These are phyloP conservation scores for Capsaspora owczarzaki DNA, from an alignment of 78 protist genomes.

Conservation along the genomic window DNA sequence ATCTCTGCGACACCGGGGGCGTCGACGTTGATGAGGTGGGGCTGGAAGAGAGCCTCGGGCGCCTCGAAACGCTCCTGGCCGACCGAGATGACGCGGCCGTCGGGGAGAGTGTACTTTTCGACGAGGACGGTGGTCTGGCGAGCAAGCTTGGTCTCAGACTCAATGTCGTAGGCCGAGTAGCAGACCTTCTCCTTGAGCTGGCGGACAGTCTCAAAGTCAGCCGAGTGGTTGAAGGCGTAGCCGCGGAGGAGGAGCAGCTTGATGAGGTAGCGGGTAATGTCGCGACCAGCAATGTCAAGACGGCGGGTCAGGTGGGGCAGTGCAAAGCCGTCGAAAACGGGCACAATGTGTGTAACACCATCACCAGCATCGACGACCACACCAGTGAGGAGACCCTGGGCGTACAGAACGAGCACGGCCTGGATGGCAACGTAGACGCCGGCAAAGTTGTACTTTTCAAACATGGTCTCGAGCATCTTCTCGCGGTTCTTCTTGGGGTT, in stretches of 20 bases:
- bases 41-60: constrained; percentile 97
- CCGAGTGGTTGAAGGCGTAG: constrained; percentile 91
- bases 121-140: constrained; percentile 92
- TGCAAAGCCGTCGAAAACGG: constrained; percentile 94
- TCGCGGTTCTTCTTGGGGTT: constrained; percentile 67
- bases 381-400: constrained; percentile 87
- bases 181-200: constrained; percentile 94
- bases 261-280: constrained; percentile 87
- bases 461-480: constrained; percentile 82
- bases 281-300: constrained; percentile 96
- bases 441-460: constrained; percentile 89
- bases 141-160: constrained; percentile 79
- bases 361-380: constrained; percentile 98
- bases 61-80: constrained; percentile 96
- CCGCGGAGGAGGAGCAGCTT: constrained; percentile 89
- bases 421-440: constrained; percentile 83
- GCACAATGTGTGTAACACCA: constrained; percentile 99
- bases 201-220: constrained; percentile 98
- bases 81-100: constrained; percentile 84
- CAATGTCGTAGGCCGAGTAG: constrained; percentile 82
- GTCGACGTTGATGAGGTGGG: constrained; percentile 85
- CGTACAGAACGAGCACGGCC: constrained; percentile 93
- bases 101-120: constrained; percentile 85
- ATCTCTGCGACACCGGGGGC: constrained; percentile 81
- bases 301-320: constrained; percentile 82